Conservation (phyloP, 2,329 filamentous ascomycete genomes). For the Xylaria multiplex region DNA sequence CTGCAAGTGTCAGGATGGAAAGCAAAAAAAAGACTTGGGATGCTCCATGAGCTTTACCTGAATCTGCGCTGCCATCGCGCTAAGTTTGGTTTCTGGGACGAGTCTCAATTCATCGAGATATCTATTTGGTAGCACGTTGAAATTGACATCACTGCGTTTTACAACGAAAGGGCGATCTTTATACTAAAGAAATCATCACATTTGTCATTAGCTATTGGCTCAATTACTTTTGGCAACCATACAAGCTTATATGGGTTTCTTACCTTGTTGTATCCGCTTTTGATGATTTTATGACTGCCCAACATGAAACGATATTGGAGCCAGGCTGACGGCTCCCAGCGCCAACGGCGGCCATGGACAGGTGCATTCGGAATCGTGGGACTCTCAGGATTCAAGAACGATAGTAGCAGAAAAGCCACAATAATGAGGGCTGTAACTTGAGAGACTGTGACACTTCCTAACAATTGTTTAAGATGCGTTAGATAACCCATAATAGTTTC, state of each 20-base stretch:
- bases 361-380: conserved; percentile 19
- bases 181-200: conserved; percentile 7
- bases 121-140: conserved; percentile 15
- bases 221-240: background rate
- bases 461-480: background rate
- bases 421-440: background rate
- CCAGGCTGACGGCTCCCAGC: conserved; percentile 29
- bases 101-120: conserved; percentile 16
- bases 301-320: conserved; percentile 28
- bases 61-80: background rate
- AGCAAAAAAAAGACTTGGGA: background rate
- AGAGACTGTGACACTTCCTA: background rate
- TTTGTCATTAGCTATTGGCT: background rate
- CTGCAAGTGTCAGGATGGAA: background rate
- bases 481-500: background rate
- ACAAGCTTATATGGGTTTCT: background rate
- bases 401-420: background rate
- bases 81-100: conserved; percentile 5
- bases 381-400: background rate
- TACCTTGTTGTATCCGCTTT: conserved; percentile 30
- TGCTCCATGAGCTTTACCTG: background rate
- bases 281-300: conserved; percentile 19
- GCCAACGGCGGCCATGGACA: conserved; percentile 24
- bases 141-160: conserved; percentile 14
- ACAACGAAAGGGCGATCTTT: conserved; percentile 28